These are phyloP conservation scores for Xylaria sp. DNA, from an alignment of 2,329 filamentous ascomycete species.

Conservation along the genomic window DNA sequence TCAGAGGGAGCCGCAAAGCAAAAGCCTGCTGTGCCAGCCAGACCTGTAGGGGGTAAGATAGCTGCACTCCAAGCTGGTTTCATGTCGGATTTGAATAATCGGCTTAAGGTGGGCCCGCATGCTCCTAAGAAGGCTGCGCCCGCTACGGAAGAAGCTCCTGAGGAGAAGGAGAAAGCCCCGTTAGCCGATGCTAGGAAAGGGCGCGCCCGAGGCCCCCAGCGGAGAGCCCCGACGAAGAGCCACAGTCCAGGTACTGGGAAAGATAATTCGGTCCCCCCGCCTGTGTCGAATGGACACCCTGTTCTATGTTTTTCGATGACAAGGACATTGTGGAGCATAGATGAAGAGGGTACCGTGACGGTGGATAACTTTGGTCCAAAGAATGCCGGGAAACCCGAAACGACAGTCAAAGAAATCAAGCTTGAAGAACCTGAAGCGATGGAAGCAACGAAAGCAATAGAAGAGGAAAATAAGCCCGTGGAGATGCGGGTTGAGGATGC, in stretches of 20 bases:
- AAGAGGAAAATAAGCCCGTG: not conserved
- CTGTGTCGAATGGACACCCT: constrained; percentile 42
- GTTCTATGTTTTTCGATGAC: constrained; percentile 54
- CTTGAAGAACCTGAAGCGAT: not conserved
- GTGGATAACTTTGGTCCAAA: constrained; percentile 40
- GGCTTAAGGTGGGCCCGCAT: constrained; percentile 84
- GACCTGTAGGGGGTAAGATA: constrained; percentile 84
- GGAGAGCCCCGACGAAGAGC: constrained; percentile 67
- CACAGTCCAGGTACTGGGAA: constrained; percentile 44
- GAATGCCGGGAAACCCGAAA: constrained; percentile 9
- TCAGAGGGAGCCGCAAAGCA: constrained; percentile 61
- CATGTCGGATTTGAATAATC: constrained; percentile 90
- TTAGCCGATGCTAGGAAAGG: constrained; percentile 88
- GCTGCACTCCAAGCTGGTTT: constrained; percentile 90
- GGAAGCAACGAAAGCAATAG: not conserved
- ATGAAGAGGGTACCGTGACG: constrained; percentile 54
- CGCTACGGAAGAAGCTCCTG: constrained; percentile 56
- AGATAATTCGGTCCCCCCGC: constrained; percentile 38
- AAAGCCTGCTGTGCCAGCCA: constrained; percentile 84
- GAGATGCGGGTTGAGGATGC: constrained; percentile 15
- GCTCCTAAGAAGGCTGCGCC: constrained; percentile 76
- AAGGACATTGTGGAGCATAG: constrained; percentile 58
- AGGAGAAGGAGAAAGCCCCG: constrained; percentile 75
- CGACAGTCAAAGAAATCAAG: constrained; percentile 22
- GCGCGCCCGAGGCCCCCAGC: constrained; percentile 83